A percentile compares a stretch with the other conserved stretches of the same genome.
These are phyloP conservation scores for Fusarium albosuccineum DNA, from an alignment of 2,329 filamentous ascomycete species.

Conservation along the genomic window DNA sequence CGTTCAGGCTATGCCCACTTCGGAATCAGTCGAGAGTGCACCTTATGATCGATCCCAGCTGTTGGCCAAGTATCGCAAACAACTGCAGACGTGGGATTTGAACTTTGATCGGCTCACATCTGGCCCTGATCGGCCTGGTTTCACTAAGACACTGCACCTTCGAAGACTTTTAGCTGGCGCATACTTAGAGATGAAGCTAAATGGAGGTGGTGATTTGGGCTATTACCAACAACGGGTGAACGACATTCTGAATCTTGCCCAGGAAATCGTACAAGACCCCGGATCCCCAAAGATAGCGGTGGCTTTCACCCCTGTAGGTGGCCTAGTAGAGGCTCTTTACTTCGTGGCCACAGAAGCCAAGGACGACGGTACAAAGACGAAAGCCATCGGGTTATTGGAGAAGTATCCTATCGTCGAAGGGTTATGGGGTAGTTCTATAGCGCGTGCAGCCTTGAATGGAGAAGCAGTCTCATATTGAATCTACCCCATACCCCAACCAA, in stretches of 20 bases:
- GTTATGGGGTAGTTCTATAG: conserved; percentile 1
- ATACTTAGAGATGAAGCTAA: neutral
- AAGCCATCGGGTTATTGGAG: neutral
- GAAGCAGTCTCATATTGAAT: neutral
- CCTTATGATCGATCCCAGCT: no score
- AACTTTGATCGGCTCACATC: neutral
- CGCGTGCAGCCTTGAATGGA: neutral
- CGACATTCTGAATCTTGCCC: neutral
- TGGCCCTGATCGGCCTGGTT: neutral
- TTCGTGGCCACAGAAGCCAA: conserved; percentile 4
- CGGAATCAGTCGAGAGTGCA: no score
- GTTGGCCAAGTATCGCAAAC: neutral
- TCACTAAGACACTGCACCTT: neutral
- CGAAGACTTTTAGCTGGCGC: conserved; percentile 6
- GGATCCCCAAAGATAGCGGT: neutral
- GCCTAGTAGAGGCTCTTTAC: conserved; percentile 10
- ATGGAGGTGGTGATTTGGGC: neutral
- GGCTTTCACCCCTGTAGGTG: conserved; percentile 1
- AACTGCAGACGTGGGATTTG: conserved; percentile 1
- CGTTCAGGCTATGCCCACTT: neutral
- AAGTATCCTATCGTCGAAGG: neutral
- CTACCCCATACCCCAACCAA: no score
- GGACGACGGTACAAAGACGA: neutral
- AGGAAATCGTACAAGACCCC: neutral
- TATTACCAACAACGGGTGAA: neutral